phyloP scores from a whole-genome alignment of 225 moss, liverwort and hornwort genomes.

The Sphagnum contortum region DNA sequence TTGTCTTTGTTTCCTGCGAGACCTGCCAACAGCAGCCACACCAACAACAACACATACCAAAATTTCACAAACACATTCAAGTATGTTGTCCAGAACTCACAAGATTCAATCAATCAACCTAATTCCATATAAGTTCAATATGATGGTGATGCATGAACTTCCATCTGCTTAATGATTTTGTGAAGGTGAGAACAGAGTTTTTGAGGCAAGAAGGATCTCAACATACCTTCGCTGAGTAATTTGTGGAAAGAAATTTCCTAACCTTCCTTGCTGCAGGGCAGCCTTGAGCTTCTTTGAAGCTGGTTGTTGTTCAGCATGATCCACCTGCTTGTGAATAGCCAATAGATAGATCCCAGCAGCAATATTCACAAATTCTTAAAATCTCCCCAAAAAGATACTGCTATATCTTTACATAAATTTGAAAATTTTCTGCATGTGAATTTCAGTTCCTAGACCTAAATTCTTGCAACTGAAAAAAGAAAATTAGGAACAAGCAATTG shows the following conservation, averaged over 20 bases:
- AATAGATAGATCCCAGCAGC: no score
- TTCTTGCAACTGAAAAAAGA: no score
- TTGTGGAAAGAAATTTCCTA: constrained; percentile 13
- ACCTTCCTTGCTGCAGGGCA: constrained; percentile 6
- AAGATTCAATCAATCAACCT: neutral
- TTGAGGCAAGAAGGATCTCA: neutral
- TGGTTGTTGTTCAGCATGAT: neutral
- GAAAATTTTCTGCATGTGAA: no score
- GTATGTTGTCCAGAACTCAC: no score
- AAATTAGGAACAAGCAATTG: no score
- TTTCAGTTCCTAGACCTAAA: no score
- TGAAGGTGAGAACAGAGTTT: neutral
- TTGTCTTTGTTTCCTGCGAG: constrained; percentile 29
- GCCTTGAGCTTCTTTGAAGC: constrained; percentile 8
- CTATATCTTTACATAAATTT: no score
- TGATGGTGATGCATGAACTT: neutral
- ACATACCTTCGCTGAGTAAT: constrained; percentile 20
- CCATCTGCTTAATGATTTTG: neutral
- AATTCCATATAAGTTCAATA: no score
- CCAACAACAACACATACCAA: constrained; percentile 2
- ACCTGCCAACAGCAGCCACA: constrained; percentile 35
- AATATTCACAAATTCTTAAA: no score
- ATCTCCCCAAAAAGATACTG: no score
- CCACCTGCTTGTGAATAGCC: neutral
- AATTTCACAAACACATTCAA: neutral